Evolutionary conservation across 169 alveolate species (phyloP), one percentile per base, ranked within the genome.

Genomic region (Amoebophrya sp.): DNA sequence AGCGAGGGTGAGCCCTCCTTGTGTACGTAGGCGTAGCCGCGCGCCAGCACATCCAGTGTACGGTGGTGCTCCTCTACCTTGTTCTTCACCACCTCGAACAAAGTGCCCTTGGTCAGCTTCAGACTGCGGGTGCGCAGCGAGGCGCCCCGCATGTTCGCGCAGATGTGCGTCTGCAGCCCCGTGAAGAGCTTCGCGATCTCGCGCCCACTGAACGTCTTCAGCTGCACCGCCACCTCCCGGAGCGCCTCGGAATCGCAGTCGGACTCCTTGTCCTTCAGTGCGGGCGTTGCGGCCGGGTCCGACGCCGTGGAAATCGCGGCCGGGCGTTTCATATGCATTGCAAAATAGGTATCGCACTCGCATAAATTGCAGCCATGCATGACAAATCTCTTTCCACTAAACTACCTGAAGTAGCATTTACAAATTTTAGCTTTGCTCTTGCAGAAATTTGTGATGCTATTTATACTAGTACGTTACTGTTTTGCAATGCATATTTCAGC

Each of bases 181-280:
- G 92, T 92, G 89, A 92, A 92, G 38, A 92, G 92, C 91, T 92
- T 92, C 14, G 94, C 91, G 91, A 92, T 92, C 90, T 92, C 94
- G 39, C 94, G 92, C 33, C 94, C 94, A 77, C 91, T 77, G 88
- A 66, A 33, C 66, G 33, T 40, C 40, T 32, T 23, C 2, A 77
- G 88, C 55, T n/a, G n/a, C 2, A 23, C 89, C 40, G 89, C 35
- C 0, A 90, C 53, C 7, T 39, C 53, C 10, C 23, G 3, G 32
- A 41, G 91, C 40, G 47, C 32, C 18, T n/a, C 77, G 77, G 35
- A n/a, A 39, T 40, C 91, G 29, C 3, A n/a, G 90, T 32, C 90
- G 90, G n/a, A n/a, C n/a, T 33, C 90, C 40, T 14, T 40, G 40
- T 32, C 90, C 53, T 88, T 40, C 32, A 39, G 29, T 29, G 47